These are phyloP conservation scores for Phaffomyces opuntiae DNA, from an alignment of 805 yeast species.

Conservation along the genomic window DNA sequence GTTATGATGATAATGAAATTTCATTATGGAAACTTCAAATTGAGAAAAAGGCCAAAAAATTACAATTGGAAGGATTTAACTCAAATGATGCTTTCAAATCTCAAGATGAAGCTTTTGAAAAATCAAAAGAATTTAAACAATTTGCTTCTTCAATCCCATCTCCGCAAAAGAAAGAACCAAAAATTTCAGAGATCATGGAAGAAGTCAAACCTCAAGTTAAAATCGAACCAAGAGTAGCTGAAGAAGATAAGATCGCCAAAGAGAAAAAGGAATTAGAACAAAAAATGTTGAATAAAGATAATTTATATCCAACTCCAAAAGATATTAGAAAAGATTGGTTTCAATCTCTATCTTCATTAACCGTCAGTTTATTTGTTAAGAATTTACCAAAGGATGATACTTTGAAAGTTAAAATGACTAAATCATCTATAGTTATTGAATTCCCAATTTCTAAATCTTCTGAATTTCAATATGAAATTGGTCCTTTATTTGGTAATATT, in stretches of 20 bases:
- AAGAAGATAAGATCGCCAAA: slow-evolving; percentile 4
- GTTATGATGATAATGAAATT: slow-evolving; percentile 23
- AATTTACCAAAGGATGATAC: slow-evolving; percentile 46
- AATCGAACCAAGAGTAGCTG: not conserved
- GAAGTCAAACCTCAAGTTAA: not conserved
- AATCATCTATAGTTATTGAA: slow-evolving; percentile 31
- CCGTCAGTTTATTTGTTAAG: slow-evolving; percentile 66
- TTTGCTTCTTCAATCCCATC: not conserved
- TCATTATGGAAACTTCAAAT: slow-evolving; percentile 17
- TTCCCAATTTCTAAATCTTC: slow-evolving; percentile 45
- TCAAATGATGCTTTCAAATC: slow-evolving; percentile 2
- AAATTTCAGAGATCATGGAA: not conserved
- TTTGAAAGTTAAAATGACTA: slow-evolving; percentile 32
- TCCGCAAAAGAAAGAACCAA: not conserved
- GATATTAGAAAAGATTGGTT: slow-evolving; percentile 59
- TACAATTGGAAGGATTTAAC: slow-evolving; percentile 5
- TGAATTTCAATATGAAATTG: slow-evolving; percentile 51
- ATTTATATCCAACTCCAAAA: slow-evolving; percentile 20
- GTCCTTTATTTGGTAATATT: slow-evolving; percentile 47
- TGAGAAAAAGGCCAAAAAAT: slow-evolving; percentile 15
- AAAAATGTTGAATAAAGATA: slow-evolving; percentile 19
- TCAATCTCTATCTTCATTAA: slow-evolving; percentile 52
- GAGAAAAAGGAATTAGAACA: slow-evolving; percentile 17
- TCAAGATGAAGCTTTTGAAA: slow-evolving; percentile 8
- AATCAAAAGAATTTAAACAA: slow-evolving; percentile 1